Base-by-base conservation (phyloP, 148 eudicot species). In the Dysphania ambrosioides region DNA sequence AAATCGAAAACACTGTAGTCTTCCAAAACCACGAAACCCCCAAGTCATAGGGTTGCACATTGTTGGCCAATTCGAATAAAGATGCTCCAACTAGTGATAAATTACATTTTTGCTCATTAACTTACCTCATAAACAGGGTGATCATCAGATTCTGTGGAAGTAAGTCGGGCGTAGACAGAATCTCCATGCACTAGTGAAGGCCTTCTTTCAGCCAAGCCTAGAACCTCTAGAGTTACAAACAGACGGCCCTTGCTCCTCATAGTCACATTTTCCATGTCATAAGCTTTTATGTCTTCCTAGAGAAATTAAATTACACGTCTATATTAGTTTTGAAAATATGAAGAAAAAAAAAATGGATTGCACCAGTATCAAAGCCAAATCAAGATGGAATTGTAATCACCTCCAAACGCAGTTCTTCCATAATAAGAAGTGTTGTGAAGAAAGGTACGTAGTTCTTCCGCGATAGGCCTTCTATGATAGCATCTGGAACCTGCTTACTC, bases 341-440 rank as follows among this genome's bases (percentile, higher is more conserved):
- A 18, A n/a, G 30, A 13, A 13, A 57, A 30, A 6, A 29, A 36
- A 24, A 70, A 60, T 41, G 21, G 21, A 60, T 10, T 15, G 51
- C 78, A 75, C 32, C 31, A 5, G 38, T 30, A 74, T 51, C 24
- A 49, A 68, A 10, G 31, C 63, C 32, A 57, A 70, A 79, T 51
- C 26, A 31, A 71, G 31, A 76, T 58, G 66, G 58, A 67, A 61
- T 68, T 11, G n/a, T 47, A 72, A 19, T 76, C 73, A 92, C 99
- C 99, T 95, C 99, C 76, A 90, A 19, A 64, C 84, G 88, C 23
- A 95, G 78, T 71, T 95, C 99, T 80, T 95, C 99, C 92, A 95
- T 87, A 19, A 82, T 69, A 60, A 92, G 63, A 59, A 95, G 80
- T 41, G 90, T 77, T 71, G 70, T 82, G 63, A 90, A 95, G 83